Evolutionary conservation across 1,284 basidiomycete species (phyloP).

Genomic region (Xanthoconium separans): DNA sequence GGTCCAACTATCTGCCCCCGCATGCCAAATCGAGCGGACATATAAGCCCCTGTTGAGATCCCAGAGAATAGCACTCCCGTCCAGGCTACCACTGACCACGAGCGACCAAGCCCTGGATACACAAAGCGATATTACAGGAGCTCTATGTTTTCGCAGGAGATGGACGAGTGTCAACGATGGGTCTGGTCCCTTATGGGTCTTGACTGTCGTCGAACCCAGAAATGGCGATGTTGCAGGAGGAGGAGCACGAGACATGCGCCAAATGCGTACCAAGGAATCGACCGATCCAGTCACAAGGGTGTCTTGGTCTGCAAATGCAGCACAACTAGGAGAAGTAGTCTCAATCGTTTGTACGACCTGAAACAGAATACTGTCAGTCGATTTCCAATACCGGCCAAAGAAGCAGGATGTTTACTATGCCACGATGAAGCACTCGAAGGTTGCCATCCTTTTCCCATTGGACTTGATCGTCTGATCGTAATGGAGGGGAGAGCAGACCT

Average conservation of each 20-base stretch:
- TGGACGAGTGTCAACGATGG: slow-evolving; percentile 52
- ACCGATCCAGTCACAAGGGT: slow-evolving; percentile 75
- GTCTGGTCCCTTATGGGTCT: slow-evolving; percentile 28
- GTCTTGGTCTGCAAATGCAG: slow-evolving; percentile 70
- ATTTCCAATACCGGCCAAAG: background rate
- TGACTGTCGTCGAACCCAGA: slow-evolving; percentile 18
- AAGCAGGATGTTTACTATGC: slow-evolving; percentile 44
- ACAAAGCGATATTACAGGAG: slow-evolving; percentile 65
- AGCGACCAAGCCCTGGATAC: slow-evolving; percentile 84
- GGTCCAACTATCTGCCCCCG: slow-evolving; percentile 34
- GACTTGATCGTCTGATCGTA: slow-evolving; percentile 64
- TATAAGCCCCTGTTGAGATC: slow-evolving; percentile 85
- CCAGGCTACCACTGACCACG: slow-evolving; percentile 80
- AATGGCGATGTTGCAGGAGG: slow-evolving; percentile 29
- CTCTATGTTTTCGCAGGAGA: slow-evolving; percentile 76
- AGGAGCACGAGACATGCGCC: slow-evolving; percentile 53
- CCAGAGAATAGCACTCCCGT: slow-evolving; percentile 88
- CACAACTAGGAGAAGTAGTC: slow-evolving; percentile 69
- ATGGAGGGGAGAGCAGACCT: slow-evolving; percentile 60
- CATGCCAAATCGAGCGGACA: slow-evolving; percentile 74
- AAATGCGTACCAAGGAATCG: slow-evolving; percentile 77
- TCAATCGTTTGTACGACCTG: slow-evolving; percentile 78
- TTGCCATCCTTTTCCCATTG: slow-evolving; percentile 60
- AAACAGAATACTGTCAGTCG: slow-evolving; percentile 4
- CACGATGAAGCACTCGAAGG: slow-evolving; percentile 61